Conservation (phyloP, 2,329 filamentous ascomycete genomes). For the Colletotrichum gloeosporioides region DNA sequence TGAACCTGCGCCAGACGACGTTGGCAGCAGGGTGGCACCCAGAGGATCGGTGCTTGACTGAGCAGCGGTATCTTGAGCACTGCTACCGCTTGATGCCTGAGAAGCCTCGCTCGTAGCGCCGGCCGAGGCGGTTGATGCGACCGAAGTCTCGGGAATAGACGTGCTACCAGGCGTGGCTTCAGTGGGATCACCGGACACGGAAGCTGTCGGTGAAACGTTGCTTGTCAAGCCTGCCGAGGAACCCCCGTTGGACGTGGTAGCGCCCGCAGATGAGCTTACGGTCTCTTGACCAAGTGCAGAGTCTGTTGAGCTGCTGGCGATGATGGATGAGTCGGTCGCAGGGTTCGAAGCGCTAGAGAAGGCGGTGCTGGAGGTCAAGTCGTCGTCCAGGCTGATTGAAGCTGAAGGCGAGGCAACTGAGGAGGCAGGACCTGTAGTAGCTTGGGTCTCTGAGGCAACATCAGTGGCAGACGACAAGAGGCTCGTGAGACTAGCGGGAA, state of each 20-base stretch:
- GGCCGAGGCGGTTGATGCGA: not conserved
- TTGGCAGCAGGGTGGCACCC: not conserved
- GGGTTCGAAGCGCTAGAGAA: not conserved
- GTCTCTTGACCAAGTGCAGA: not conserved
- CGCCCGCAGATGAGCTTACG: not conserved
- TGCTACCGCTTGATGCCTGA: not conserved
- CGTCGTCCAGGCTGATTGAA: not conserved
- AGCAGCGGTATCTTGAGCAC: not conserved
- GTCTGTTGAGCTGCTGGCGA: not conserved
- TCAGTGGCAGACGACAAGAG: not conserved
- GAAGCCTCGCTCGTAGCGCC: not conserved
- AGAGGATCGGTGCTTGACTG: not conserved
- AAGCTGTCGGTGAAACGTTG: not conserved
- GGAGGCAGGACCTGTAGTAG: not conserved
- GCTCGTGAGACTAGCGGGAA: not conserved
- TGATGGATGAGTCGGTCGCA: rapidly evolving
- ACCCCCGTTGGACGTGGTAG: not conserved
- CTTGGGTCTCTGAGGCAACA: not conserved
- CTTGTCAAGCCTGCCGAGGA: not conserved
- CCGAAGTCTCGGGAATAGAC: not conserved
- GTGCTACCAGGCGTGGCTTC: not conserved
- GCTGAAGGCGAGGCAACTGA: not conserved
- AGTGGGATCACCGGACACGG: not conserved
- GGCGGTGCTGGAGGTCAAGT: not conserved
- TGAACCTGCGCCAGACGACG: not conserved